Conservation (phyloP, 805 yeast genomes). For the Kregervanrija fluxuum region DNA sequence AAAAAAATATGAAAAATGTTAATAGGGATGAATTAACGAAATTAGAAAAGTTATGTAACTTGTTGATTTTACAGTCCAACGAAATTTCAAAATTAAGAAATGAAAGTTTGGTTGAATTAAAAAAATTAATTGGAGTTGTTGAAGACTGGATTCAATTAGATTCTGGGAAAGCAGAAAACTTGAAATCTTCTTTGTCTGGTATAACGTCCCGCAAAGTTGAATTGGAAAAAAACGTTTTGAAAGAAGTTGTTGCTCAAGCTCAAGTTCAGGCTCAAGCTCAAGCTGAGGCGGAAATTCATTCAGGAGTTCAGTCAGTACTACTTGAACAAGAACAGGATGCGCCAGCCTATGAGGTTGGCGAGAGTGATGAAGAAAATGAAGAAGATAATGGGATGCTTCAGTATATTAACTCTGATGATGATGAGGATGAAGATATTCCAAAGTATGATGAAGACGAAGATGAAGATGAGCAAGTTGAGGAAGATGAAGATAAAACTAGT, state of each 20-base stretch:
- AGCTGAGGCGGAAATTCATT: too few species aligned
- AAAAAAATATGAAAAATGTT: too few species aligned
- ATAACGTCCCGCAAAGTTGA: too few species aligned
- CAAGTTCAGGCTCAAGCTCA: too few species aligned
- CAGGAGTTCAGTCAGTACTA: neutral
- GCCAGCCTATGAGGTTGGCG: neutral
- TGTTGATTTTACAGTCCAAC: constrained; percentile 3
- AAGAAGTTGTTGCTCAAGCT: too few species aligned
- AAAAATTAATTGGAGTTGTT: constrained; percentile 22
- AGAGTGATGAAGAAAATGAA: neutral
- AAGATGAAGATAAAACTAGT: neutral
- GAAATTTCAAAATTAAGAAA: constrained; percentile 16
- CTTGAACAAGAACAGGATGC: constrained; percentile 2
- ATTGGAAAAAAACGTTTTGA: too few species aligned
- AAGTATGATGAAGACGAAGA: constrained; percentile 10
- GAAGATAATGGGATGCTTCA: constrained; percentile 4
- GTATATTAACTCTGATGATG: constrained; percentile 6
- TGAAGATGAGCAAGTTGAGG: constrained; percentile 4
- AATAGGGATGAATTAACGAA: too few species aligned
- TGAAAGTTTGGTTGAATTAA: constrained; percentile 18
- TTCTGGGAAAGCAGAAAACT: constrained; percentile 14
- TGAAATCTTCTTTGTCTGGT: constrained; percentile 1
- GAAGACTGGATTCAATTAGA: constrained; percentile 26
- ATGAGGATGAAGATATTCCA: constrained; percentile 14
- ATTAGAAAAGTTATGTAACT: too few species aligned